Conservation (phyloP, 805 yeast species). For the Nakazawaea peltata region DNA sequence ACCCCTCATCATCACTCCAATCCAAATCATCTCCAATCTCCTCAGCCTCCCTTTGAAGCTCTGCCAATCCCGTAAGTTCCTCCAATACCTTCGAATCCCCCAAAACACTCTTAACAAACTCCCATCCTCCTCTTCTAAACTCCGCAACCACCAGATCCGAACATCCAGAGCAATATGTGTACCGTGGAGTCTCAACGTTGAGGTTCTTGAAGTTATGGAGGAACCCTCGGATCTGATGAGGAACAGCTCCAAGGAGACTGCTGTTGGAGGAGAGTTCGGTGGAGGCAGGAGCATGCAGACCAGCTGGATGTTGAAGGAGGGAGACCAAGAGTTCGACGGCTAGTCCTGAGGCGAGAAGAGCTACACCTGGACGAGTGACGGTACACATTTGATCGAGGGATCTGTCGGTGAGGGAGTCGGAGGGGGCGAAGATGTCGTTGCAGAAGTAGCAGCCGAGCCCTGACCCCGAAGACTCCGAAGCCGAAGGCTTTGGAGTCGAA, state of each 20-base stretch:
- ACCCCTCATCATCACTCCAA: constrained; percentile 27
- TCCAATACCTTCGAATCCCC: constrained; percentile 63
- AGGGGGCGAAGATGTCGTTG: constrained; percentile 92
- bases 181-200: constrained; percentile 65
- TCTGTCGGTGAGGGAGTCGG: constrained; percentile 78
- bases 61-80: constrained; percentile 67
- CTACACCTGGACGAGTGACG: constrained; percentile 95
- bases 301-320: constrained; percentile 55
- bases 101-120: constrained; percentile 66
- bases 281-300: constrained; percentile 34
- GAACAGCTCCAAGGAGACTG: constrained; percentile 58
- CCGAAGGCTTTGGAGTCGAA: constrained; percentile 14
- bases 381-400: constrained; percentile 98
- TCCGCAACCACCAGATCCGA: constrained; percentile 48
- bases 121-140: constrained; percentile 61
- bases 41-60: constrained; percentile 68
- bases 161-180: constrained; percentile 82
- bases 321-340: constrained; percentile 82
- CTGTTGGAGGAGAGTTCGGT: constrained; percentile 16
- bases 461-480: constrained; percentile 10
- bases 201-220: constrained; percentile 55
- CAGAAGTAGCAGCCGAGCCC: constrained; percentile 92
- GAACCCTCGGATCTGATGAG: constrained; percentile 91
- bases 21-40: constrained; percentile 30
- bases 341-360: constrained; percentile 75